Percentiles rank a stretch among this genome's conserved stretches.
These are phyloP conservation scores for Geoglossum glabrum DNA, from an alignment of 495 filamentous ascomycete genomes.

Conservation along the genomic window DNA sequence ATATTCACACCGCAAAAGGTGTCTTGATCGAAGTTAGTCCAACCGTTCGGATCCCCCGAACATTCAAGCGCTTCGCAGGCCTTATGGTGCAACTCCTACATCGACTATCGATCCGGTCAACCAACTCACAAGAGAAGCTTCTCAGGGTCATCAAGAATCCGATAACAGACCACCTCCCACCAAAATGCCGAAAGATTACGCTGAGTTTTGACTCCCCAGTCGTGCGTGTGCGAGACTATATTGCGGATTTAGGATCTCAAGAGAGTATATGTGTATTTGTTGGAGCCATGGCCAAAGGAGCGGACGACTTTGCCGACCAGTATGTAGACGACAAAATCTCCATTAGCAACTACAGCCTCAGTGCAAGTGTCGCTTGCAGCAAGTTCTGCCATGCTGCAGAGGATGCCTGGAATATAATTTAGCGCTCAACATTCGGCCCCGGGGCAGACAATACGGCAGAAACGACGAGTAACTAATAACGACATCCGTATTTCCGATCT, in stretches of 20 bases:
- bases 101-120: constrained; percentile 84
- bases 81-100: constrained; percentile 98
- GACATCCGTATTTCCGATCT: neutral
- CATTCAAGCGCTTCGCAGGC: constrained; percentile 96
- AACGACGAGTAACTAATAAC: neutral
- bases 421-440: constrained; percentile 10
- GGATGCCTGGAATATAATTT: constrained; percentile 89
- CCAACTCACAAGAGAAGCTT: constrained; percentile 89
- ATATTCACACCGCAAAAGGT: constrained; percentile 91
- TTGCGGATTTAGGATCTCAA: constrained; percentile 51
- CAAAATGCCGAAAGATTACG: constrained; percentile 93
- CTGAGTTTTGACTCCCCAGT: constrained; percentile 79
- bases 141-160: constrained; percentile 95
- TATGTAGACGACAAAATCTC: constrained; percentile 94
- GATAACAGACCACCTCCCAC: constrained; percentile 87
- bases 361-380: constrained; percentile 92
- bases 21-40: constrained; percentile 96
- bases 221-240: constrained; percentile 72
- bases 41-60: constrained; percentile 86
- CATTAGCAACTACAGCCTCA: constrained; percentile 94
- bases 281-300: constrained; percentile 92
- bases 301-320: constrained; percentile 83
- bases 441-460: too few relatives aligned
- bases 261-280: constrained; percentile 97
- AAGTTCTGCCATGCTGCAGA: constrained; percentile 98